These are phyloP conservation scores for Rhodotorula taiwanensis DNA, from an alignment of 768 basidiomycete species.

Conservation along the genomic window DNA sequence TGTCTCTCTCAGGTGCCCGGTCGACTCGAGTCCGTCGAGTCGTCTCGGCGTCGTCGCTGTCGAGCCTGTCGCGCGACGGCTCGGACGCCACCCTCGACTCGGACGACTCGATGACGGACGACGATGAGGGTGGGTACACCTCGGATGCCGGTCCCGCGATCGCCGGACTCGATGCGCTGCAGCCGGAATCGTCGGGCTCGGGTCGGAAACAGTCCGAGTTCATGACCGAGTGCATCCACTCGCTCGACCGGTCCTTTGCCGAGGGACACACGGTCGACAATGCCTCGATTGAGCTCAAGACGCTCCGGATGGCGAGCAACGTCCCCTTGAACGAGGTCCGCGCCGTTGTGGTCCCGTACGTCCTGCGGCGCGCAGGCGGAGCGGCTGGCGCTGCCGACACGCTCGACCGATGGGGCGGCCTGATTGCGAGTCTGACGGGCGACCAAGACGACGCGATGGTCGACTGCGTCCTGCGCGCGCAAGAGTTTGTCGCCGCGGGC, in stretches of 20 bases:
- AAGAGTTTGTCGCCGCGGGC: slow-evolving; percentile 56
- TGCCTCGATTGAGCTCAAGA: slow-evolving; percentile 88
- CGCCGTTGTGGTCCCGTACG: slow-evolving; percentile 77
- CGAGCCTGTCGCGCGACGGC: slow-evolving; percentile 40
- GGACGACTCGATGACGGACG: slow-evolving; percentile 18
- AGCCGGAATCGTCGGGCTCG: slow-evolving; percentile 20
- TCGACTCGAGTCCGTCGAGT: slow-evolving; percentile 26
- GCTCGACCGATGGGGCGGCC: slow-evolving; percentile 66
- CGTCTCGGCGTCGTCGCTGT: slow-evolving; percentile 39
- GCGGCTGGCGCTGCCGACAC: slow-evolving; percentile 56
- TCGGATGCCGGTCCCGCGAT: slow-evolving; percentile 26
- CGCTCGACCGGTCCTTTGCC: slow-evolving; percentile 81
- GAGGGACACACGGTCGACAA: slow-evolving; percentile 90
- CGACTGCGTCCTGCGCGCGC: slow-evolving; percentile 69
- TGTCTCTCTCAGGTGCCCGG: slow-evolving; percentile 5
- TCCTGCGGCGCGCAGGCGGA: slow-evolving; percentile 66
- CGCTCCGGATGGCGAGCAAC: slow-evolving; percentile 92
- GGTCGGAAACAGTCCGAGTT: slow-evolving; percentile 56
- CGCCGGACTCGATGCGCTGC: slow-evolving; percentile 32
- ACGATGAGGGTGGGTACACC: slow-evolving; percentile 6
- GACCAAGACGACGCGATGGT: slow-evolving; percentile 57
- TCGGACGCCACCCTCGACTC: slow-evolving; percentile 37
- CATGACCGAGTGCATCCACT: slow-evolving; percentile 65
- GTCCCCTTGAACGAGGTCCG: slow-evolving; percentile 77
- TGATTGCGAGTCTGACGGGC: slow-evolving; percentile 75